Conservation (phyloP, 2,329 filamentous ascomycete genomes). For the Penicillium sp. region DNA sequence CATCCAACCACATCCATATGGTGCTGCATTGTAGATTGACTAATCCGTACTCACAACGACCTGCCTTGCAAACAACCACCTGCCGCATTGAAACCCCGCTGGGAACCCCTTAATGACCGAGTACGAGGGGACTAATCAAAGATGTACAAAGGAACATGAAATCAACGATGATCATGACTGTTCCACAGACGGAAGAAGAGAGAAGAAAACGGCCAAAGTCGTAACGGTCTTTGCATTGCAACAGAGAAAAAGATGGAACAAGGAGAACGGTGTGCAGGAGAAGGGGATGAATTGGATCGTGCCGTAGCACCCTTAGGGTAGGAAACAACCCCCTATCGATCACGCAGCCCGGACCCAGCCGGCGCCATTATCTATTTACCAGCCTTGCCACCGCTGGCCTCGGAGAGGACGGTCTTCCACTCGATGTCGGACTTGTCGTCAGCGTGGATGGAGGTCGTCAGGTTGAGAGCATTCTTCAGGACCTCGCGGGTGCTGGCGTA, state of each 20-base stretch:
- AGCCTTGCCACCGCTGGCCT: conserved; percentile 46
- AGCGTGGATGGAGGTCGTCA: conserved; percentile 43
- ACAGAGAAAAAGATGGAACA: conserved; percentile 26
- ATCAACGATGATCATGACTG: not conserved
- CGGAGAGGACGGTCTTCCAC: conserved; percentile 42
- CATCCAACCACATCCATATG: not conserved
- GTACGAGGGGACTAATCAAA: conserved; percentile 5
- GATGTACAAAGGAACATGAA: conserved; percentile 15
- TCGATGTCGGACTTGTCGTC: conserved; percentile 46
- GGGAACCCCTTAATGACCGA: not conserved
- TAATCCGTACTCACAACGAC: not conserved
- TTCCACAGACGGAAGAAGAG: conserved; percentile 17
- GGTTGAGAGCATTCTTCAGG: conserved; percentile 52
- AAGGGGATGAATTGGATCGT: conserved; percentile 32
- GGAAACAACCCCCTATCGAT: conserved; percentile 19
- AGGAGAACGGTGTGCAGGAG: conserved; percentile 32
- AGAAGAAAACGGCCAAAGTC: conserved; percentile 31
- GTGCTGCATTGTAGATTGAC: not conserved
- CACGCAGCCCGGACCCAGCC: conserved; percentile 40
- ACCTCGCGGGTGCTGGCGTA: conserved; percentile 53
- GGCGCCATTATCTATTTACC: conserved; percentile 37
- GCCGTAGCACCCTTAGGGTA: conserved; percentile 25
- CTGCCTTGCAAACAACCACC: not conserved
- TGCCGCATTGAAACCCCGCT: not conserved
- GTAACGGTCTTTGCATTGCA: conserved; percentile 42